Base-by-base conservation (phyloP, 2,329 filamentous ascomycete species). In the Thelonectria blattea region DNA sequence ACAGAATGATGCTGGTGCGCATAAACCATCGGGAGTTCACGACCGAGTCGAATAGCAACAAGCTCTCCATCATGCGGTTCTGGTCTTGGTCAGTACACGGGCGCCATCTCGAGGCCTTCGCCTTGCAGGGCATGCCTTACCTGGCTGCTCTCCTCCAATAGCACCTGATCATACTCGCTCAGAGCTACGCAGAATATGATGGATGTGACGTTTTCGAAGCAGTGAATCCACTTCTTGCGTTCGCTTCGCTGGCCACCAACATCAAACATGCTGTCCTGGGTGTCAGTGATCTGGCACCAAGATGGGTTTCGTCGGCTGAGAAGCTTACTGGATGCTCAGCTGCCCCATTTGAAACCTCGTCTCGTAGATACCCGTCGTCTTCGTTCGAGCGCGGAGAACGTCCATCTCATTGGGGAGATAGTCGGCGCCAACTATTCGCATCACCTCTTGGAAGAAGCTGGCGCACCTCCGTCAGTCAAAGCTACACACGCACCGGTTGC, bases 141-240 rank as follows among this genome's bases (percentile, higher is more conserved):
- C 84, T 98, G 95, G 74, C 94, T 97, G 78, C 92, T 96, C 79
- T 98, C 95, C 79, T 99, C 95, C 42, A 99, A 83, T 55, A 99
- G 82, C 5, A 97, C 94, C 79, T 99, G 95, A 73, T 99, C 95
- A 76, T 99, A 99, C 79, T 99, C 95, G 80, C 93, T 98, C 69
- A 99, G 81, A 15, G 95, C 95, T 63, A 99, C 95, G 74, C 95
- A 99, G 79, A 99, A 99, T 69, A 99, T 99, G 77, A 99, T 99
- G 4, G 95, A 98, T 45, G 95, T 99, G 71, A 99, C 95, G 71
- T 98, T 98, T 78, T 99, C 95, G 77, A 99, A 99, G 81, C 95
- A 99, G 80, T 99, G 95, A 74, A 99, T 99, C 95, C 95, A 99
- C 81, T 99, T 99, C 83, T 99, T 99, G 64, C 95, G 87, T 79